Evolutionary conservation across 2,329 filamentous ascomycete genomes (phyloP), one percentile per base, ranked within the genome.

Genomic region (Paecilomyces variotii): DNA sequence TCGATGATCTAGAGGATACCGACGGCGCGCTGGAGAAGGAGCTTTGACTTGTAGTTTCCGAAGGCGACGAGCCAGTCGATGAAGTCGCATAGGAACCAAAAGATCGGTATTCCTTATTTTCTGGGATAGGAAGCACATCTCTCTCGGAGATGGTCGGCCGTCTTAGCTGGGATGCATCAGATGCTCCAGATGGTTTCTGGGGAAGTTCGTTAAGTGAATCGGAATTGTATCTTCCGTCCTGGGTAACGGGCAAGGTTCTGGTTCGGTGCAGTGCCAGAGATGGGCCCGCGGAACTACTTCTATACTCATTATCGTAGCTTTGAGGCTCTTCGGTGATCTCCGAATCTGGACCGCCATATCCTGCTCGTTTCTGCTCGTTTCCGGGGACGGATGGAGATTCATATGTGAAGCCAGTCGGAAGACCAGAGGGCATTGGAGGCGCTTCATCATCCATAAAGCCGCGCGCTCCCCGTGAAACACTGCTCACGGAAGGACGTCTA

Each of bases 31-130:
- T 86, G 2, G 84, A 86, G 61, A 80, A 79, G 6, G 86, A 87
- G 66, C 86, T 89, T 0, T 81, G 75, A 60, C 82, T 82, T 65
- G 84, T 84, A 1, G 74, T 75, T n/a, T 81, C 79, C 57, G 84
- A 87, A 45, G 79, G 82, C 0, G 79, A 81, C 1, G 87, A 89
- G 52, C 81, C 80, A 19, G 82, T 84, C 0, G 87, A 90, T 0
- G 85, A 86, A 27, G 82, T 80, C 1, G 87, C 90, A 10, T 52
- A 19, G 50, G 50, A 26, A 24, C 25, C 14, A 12, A 52, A 52
- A 5, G 50, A 24, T 19, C 25, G 50, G 24, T 52, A 28, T n/a
- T 12, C 4, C 27, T 7, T 24, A 26, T 52, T 28, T 5, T 26
- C 27, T 2, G 25, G 50, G 50, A 52, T 52, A 26, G 25, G 50